Evolutionary conservation across 805 yeast genomes (phyloP), one percentile per base, ranked within the genome.

Genomic region (Lipomyces yamadae): DNA sequence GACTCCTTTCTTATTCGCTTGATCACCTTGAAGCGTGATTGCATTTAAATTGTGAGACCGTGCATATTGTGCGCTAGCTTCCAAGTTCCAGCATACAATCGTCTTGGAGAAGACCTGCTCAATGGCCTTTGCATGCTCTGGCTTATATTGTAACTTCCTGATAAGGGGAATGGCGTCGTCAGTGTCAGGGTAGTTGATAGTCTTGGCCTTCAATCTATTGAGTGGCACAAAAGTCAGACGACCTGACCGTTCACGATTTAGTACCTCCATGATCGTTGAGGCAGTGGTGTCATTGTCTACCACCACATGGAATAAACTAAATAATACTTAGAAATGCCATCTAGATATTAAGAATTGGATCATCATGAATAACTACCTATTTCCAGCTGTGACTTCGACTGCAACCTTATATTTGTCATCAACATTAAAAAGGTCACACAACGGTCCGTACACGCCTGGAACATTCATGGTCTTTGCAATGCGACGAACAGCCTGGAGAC

Each of bases 141-240:
- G 80, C 62, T 85, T 88, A 73, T 78, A 88, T 56, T 87, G 87
- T 59, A 94, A 82, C 75, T 92, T 91, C 71, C 87, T 85, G 54
- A 92, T 84, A 67, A 95, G 80, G 0, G 98, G 97, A 37, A 93
- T 88, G 63, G 86, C 88, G 56, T 86, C 88, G 62, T 81, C 85
- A 18, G 84, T 80, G 10, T 84, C 85, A 0, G 97, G 97, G 72
- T 86, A 90, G 2, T 74, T 72, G 15, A 82, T 77, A 8, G 76
- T 74, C 39, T 76, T 74, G 30, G 83, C 80, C 0, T 76, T 71
- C 15, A 95, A 74, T 72, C 96, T 81, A 74, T 92, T 91, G 69
- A 95, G 79, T 0, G 99, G 98, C 81, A 95, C 87, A 73, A 95
- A 92, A 0, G 98, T 92, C 0, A 90, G 93, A 73, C 97, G 83